phyloP scores from a whole-genome alignment of 1,284 basidiomycete genomes.

The Fomitopsis palustris region DNA sequence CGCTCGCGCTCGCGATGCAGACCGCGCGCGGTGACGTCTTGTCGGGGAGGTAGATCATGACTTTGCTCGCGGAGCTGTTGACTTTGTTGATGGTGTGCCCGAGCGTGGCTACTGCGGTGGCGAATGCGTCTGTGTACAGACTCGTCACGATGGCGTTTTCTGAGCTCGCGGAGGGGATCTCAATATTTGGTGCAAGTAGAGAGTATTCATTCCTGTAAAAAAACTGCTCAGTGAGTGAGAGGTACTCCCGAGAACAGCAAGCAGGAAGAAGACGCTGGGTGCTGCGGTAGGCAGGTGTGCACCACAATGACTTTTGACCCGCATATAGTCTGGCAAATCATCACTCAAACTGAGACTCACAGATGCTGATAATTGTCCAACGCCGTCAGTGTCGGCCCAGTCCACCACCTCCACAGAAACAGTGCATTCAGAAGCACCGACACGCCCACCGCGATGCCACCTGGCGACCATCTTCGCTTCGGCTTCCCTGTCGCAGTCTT shows the following conservation, averaged over 20 bases:
- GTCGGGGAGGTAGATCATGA: conserved; percentile 36
- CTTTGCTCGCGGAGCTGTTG: conserved; percentile 29
- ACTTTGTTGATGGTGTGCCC: conserved; percentile 33
- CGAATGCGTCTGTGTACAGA: conserved; percentile 37
- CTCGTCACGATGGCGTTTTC: conserved; percentile 36
- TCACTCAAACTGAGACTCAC: neutral
- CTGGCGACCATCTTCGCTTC: neutral
- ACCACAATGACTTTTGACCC: neutral
- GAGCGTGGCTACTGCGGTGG: conserved; percentile 35
- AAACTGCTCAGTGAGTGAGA: neutral
- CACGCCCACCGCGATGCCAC: neutral
- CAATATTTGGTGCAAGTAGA: neutral
- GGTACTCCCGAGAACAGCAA: no score
- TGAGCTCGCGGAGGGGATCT: neutral
- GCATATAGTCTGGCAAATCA: neutral
- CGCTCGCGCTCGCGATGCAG: conserved; percentile 33
- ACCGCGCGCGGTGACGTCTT: conserved; percentile 33
- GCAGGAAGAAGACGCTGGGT: no score
- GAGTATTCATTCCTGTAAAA: conserved; percentile 5
- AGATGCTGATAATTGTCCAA: conserved; percentile 6
- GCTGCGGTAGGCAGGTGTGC: no score
- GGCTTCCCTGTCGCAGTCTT: neutral
- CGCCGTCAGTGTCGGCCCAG: neutral
- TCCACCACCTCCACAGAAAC: conserved; percentile 1
- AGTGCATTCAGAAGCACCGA: conserved; percentile 1